Base-by-base conservation (phyloP, 163 green algal species). In the Volvox carteri region DNA sequence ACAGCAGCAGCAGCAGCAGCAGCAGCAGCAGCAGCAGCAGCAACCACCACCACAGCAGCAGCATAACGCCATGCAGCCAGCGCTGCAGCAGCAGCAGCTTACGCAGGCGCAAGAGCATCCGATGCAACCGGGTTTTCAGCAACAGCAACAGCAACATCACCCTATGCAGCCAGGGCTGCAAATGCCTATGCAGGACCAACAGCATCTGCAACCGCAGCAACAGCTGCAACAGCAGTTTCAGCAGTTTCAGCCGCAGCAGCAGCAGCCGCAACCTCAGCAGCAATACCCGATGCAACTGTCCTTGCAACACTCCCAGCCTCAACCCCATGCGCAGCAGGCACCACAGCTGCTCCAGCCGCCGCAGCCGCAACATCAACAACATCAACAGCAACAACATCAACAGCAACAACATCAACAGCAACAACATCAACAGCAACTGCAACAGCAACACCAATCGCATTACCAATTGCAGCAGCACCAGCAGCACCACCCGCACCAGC, bases 141-240 rank as follows among this genome's bases (percentile, higher is more conserved):
- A 65, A 41, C 60, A 67, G 39, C 41, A 79, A 18, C 80, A 46
- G 9, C 9, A 41, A 35, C 41, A 37, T 4, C 81, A 60, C 33
- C 3, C 18, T 14, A 39, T 52, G 78, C 56, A 60, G 39, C 65
- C 60, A 33, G 14, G 7, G 74, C 50, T 44, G 4, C 48, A 68
- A 33, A 35, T 58, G 77, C 77, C 52, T 11, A n/a, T 9, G 44
- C 65, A 54, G 21, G 16, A 41, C 48, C 72, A 85, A 42, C 72
- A 67, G 33, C 78, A 74, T 18, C 50, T 50, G 60, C 80, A 87
- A 33, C 30, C 79, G 28, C 78, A 78, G 39, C 86, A 84, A 39
- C 86, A 62, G 67, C 48, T 79, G 35, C 62, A 78, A 21, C 46
- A 42, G 65, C 44, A 42, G 80, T 46, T 33, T 30, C 76, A 75